A percentile compares a stretch with the other conserved stretches of the same genome.
Evolutionary conservation across 1,284 basidiomycete genomes (phyloP).

Genomic region (Pyrrhoderma noxium): DNA sequence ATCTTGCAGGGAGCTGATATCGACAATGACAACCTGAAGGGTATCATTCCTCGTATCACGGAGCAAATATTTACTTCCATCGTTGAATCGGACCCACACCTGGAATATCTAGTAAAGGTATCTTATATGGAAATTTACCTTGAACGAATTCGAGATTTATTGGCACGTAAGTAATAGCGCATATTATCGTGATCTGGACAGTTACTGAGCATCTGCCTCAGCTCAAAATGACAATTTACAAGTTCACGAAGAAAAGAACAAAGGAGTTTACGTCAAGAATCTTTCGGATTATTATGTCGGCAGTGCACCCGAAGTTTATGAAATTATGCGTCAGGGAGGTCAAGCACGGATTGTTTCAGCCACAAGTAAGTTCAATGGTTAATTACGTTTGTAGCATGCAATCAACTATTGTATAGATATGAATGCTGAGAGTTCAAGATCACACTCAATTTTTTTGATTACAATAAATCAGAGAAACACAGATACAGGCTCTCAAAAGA

Average conservation of each 20-base stretch:
- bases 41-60: conserved; percentile 97
- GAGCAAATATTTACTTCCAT: conserved; percentile 99
- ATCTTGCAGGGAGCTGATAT: conserved; percentile 85
- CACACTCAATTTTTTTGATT: conserved; percentile 98
- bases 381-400: background rate
- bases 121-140: conserved; percentile 99
- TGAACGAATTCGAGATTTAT: conserved; percentile 91
- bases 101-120: conserved; percentile 99
- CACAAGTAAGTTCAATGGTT: conserved; percentile 65
- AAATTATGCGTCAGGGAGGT: conserved; percentile 97
- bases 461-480: conserved; percentile 96
- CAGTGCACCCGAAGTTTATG: conserved; percentile 93
- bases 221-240: conserved; percentile 98
- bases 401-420: conserved; percentile 62
- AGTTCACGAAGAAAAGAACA: conserved; percentile 96
- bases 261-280: conserved; percentile 97
- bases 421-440: conserved; percentile 99
- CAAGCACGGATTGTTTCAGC: conserved; percentile 88
- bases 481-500: conserved; percentile 93
- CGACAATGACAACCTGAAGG: conserved; percentile 85
- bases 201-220: conserved; percentile 29
- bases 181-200: background rate
- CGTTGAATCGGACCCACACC: conserved; percentile 87
- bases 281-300: conserved; percentile 98
- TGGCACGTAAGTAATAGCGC: conserved; percentile 79